A percentile compares a stretch with the other conserved stretches of the same genome.
Evolutionary conservation across 441 rosid species (phyloP).

Genomic region (Populus trichocarpa): DNA sequence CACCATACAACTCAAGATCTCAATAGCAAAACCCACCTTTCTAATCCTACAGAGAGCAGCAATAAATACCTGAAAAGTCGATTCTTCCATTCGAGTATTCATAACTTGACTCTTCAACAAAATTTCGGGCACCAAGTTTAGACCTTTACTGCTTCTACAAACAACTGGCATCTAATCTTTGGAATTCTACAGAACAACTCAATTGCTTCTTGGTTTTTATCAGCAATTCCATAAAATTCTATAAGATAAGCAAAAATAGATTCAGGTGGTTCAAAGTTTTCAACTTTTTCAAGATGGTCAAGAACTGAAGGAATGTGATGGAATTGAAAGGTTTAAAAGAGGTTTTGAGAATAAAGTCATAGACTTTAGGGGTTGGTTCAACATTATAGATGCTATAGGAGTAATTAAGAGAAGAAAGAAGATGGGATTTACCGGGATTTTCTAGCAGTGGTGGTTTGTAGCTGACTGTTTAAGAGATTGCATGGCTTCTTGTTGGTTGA

Average conservation of each 20-base stretch:
- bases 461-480: conserved; percentile 34
- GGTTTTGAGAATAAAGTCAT: conserved; percentile 47
- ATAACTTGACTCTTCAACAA: conserved; percentile 43
- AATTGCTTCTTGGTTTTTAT: conserved; percentile 39
- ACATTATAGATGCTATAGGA: conserved; percentile 46
- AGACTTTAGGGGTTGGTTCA: conserved; percentile 64
- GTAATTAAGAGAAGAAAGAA: conserved; percentile 36
- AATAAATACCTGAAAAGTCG: conserved; percentile 43
- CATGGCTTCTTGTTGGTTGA: conserved; percentile 47
- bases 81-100: conserved; percentile 61
- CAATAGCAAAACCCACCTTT: conserved; percentile 50
- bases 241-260: conserved; percentile 44
- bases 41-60: conserved; percentile 53
- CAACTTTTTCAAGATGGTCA: conserved; percentile 37
- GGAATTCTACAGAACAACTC: conserved; percentile 53
- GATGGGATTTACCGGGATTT: conserved; percentile 14
- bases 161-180: conserved; percentile 62
- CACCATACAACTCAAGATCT: conserved; percentile 40
- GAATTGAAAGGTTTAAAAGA: conserved; percentile 42
- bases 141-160: conserved; percentile 34
- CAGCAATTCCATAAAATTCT: conserved; percentile 30
- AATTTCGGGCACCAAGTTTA: conserved; percentile 47
- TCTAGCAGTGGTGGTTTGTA: conserved; percentile 10
- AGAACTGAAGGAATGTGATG: conserved; percentile 48
- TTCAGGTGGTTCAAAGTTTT: conserved; percentile 61